These are phyloP conservation scores for Diaporthe longicolla DNA, from an alignment of 2,329 filamentous ascomycete species.

Conservation along the genomic window DNA sequence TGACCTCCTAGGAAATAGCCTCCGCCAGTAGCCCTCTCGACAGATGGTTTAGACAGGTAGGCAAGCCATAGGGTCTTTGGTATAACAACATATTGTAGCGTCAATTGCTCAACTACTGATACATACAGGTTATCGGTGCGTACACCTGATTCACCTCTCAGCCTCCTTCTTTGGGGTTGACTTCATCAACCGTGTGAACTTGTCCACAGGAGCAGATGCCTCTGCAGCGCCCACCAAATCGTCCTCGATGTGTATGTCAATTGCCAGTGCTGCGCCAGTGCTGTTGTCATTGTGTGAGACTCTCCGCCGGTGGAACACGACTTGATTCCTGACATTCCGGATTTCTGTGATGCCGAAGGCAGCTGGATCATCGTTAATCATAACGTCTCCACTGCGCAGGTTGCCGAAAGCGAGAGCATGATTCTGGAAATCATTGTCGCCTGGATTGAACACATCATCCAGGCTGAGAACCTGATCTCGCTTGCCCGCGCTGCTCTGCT, in stretches of 20 bases:
- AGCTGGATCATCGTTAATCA: background rate
- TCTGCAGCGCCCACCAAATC: constrained; percentile 31
- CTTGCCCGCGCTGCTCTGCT: background rate
- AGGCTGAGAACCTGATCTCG: background rate
- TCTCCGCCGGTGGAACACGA: background rate
- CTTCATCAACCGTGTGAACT: constrained; percentile 32
- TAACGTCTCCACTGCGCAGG: background rate
- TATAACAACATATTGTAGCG: too few relatives aligned
- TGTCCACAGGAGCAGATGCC: constrained; percentile 11
- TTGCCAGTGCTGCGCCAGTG: constrained; percentile 1
- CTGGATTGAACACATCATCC: background rate
- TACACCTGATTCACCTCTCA: background rate
- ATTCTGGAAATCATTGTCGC: background rate
- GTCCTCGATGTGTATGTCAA: constrained; percentile 30
- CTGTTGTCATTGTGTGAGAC: background rate
- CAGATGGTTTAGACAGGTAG: too few relatives aligned
- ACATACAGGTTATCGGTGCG: too few relatives aligned
- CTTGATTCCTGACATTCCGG: background rate
- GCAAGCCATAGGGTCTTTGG: too few relatives aligned
- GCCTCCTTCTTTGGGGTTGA: constrained; percentile 4
- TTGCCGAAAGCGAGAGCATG: background rate
- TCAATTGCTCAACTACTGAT: too few relatives aligned
- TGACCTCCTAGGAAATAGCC: too few relatives aligned
- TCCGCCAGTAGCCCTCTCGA: too few relatives aligned
- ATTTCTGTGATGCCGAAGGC: constrained; percentile 21